These are phyloP conservation scores for Phyllosticta citrichinensis DNA, from an alignment of 2,329 filamentous ascomycete species.

Conservation along the genomic window DNA sequence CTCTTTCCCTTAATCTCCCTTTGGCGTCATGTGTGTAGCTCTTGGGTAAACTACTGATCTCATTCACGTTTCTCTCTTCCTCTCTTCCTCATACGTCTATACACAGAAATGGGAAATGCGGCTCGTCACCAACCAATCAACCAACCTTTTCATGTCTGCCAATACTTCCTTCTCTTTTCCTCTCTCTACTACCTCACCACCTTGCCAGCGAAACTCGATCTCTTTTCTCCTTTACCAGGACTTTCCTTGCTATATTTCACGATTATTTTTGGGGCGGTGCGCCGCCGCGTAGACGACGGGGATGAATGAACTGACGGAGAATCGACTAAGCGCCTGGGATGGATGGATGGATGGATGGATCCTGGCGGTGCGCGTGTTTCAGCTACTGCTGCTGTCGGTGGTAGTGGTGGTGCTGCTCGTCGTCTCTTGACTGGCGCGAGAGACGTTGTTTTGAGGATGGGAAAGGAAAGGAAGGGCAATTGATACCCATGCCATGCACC, in stretches of 20 bases:
- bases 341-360: not conserved
- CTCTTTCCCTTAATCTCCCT: not conserved
- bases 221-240: not conserved
- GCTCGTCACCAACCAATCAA: not conserved
- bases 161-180: not conserved
- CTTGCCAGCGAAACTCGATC: not conserved
- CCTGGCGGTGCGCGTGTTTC: too few relatives aligned
- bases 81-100: not conserved
- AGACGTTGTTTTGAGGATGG: not conserved
- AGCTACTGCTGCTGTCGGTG: too few relatives aligned
- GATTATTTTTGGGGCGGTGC: not conserved
- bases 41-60: conserved; percentile 4
- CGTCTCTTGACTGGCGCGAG: not conserved
- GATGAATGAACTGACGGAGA: too few relatives aligned
- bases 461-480: not conserved
- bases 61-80: too few relatives aligned
- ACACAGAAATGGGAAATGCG: not conserved
- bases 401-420: too few relatives aligned
- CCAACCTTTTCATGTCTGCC: not conserved
- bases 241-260: not conserved
- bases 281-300: too few relatives aligned
- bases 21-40: not conserved
- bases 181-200: not conserved
- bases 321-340: too few relatives aligned
- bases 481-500: not conserved